Evolutionary conservation across 148 eudicot species (phyloP).

Genomic region (Amaranthus palmeri): DNA sequence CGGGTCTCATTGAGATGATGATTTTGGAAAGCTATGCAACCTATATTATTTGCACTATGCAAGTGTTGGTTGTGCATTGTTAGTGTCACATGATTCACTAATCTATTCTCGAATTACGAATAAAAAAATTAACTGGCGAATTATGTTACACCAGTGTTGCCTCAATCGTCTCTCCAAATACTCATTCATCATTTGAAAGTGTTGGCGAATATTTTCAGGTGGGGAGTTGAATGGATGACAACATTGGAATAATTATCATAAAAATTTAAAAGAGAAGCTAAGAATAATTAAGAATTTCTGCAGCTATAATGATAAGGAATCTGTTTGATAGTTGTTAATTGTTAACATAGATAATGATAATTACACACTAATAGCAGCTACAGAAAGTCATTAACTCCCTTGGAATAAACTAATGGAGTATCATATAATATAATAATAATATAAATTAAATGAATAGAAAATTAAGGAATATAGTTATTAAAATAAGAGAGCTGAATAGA

Average conservation of each 20-base stretch:
- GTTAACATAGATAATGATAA: conserved; percentile 3
- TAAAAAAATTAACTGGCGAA: too few species aligned
- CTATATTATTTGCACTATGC: too few species aligned
- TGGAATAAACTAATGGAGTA: background rate
- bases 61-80: too few species aligned
- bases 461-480: conserved; percentile 12
- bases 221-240: background rate
- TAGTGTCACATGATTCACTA: too few species aligned
- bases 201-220: background rate
- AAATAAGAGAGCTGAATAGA: conserved; percentile 1
- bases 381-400: background rate
- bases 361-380: conserved; percentile 1
- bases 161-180: too few species aligned
- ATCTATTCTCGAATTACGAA: too few species aligned
- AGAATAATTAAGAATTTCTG: background rate
- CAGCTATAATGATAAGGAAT: conserved; percentile 7
- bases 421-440: background rate
- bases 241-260: too few species aligned
- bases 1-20: too few species aligned
- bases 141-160: too few species aligned
- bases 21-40: too few species aligned
- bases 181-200: too few species aligned
- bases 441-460: background rate
- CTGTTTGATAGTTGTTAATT: background rate
- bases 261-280: background rate